phyloP scores from a whole-genome alignment of 306 rosid genomes.

The Rosa rugosa region DNA sequence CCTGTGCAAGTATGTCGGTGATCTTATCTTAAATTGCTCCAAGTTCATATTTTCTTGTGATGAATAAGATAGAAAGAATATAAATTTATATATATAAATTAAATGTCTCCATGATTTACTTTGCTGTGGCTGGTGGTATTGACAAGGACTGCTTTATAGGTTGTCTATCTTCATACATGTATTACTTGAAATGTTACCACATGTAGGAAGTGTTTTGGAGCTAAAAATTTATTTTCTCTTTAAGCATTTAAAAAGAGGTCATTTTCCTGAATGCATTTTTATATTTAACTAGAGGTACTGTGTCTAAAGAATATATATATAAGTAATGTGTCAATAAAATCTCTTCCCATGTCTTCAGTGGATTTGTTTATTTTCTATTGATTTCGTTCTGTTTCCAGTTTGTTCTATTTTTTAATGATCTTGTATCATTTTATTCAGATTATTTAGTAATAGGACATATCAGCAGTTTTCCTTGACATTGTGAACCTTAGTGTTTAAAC shows the following conservation, averaged over 20 bases:
- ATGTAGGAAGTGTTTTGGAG: not conserved
- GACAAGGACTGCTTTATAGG: not conserved
- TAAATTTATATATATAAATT: not conserved
- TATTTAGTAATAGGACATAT: too few species aligned
- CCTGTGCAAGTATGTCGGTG: slow-evolving; percentile 64
- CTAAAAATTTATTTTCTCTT: not conserved
- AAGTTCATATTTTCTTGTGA: slow-evolving; percentile 15
- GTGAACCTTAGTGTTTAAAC: too few species aligned
- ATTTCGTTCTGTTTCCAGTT: too few species aligned
- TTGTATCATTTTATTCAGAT: not conserved
- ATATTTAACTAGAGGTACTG: not conserved
- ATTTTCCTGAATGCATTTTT: not conserved
- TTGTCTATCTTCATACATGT: not conserved
- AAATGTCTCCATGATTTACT: slow-evolving; percentile 8
- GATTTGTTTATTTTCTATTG: too few species aligned
- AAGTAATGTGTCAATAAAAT: not conserved
- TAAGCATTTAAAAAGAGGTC: not conserved
- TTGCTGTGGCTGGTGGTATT: not conserved
- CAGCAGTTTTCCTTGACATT: too few species aligned
- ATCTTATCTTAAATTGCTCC: slow-evolving; percentile 23
- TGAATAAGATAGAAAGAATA: not conserved
- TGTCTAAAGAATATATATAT: not conserved
- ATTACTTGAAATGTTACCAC: not conserved
- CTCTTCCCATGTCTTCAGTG: too few species aligned
- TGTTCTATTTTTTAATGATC: not conserved